These are phyloP conservation scores for Aureobasidium musti DNA, from an alignment of 2,329 filamentous ascomycete species.

Conservation along the genomic window DNA sequence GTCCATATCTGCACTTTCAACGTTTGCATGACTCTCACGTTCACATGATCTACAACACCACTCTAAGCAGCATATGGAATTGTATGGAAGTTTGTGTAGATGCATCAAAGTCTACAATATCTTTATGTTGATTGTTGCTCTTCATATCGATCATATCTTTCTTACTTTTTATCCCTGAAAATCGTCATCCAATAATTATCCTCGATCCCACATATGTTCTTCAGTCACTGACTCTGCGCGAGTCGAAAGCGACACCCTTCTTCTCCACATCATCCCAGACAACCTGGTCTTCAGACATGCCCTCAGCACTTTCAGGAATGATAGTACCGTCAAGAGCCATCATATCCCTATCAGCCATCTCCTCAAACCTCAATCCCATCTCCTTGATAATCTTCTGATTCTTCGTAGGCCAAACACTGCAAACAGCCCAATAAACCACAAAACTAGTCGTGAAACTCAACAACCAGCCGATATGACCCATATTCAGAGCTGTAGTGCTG, in stretches of 20 bases:
- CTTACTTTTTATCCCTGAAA: too few species aligned
- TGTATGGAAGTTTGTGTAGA: background rate
- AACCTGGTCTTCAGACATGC: conserved; percentile 7
- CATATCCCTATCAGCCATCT: conserved; percentile 34
- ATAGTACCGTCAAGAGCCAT: conserved; percentile 33
- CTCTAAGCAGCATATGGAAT: background rate
- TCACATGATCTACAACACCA: background rate
- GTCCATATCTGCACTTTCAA: background rate
- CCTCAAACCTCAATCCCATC: conserved; percentile 39
- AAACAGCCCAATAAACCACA: conserved; percentile 54
- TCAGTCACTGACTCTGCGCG: conserved; percentile 16
- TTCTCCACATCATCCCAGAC: conserved; percentile 25
- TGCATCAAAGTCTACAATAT: background rate
- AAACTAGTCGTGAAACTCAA: conserved; percentile 61
- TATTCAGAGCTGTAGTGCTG: conserved; percentile 39
- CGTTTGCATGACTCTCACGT: background rate
- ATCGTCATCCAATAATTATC: too few species aligned
- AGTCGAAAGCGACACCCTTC: conserved; percentile 23
- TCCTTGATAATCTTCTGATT: conserved; percentile 43
- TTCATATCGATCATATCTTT: too few species aligned
- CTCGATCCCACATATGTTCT: too few species aligned
- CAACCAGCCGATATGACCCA: conserved; percentile 63
- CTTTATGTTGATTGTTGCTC: too few species aligned
- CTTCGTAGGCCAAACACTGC: conserved; percentile 44
- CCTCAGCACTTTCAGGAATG: conserved; percentile 30